These are phyloP conservation scores for Pseudopithomyces chartarum DNA, from an alignment of 2,329 filamentous ascomycete genomes.

Conservation along the genomic window DNA sequence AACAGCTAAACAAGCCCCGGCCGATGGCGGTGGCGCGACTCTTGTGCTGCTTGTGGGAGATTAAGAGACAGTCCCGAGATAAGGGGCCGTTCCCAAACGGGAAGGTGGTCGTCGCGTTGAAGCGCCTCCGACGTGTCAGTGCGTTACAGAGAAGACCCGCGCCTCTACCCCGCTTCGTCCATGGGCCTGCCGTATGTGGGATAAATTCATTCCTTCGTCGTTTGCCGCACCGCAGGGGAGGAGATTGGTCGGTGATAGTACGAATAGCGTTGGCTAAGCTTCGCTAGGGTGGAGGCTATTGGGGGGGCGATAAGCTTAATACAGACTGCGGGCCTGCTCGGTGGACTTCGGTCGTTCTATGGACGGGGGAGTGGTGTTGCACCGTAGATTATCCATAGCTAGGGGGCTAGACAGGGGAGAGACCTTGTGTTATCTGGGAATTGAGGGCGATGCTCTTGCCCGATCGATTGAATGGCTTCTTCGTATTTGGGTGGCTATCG, in stretches of 20 bases:
- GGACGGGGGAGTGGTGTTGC: neutral
- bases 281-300: neutral
- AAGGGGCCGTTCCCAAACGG: neutral
- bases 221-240: neutral
- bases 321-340: neutral
- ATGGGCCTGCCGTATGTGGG: neutral
- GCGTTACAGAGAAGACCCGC: neutral
- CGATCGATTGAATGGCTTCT: no score
- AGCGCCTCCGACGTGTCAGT: neutral
- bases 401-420: no score
- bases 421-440: no score
- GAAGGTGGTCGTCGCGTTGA: neutral
- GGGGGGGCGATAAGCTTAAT: neutral
- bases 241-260: neutral
- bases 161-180: neutral
- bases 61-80: neutral
- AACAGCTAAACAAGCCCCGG: neutral
- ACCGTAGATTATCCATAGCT: neutral
- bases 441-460: no score
- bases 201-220: no score
- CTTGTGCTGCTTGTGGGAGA: neutral
- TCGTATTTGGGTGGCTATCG: no score
- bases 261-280: conserved; percentile 1
- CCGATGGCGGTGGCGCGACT: neutral
- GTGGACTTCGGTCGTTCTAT: neutral